These are phyloP conservation scores for Peronospora belbahrii DNA, from an alignment of 352 stramenopile species.

Conservation along the genomic window DNA sequence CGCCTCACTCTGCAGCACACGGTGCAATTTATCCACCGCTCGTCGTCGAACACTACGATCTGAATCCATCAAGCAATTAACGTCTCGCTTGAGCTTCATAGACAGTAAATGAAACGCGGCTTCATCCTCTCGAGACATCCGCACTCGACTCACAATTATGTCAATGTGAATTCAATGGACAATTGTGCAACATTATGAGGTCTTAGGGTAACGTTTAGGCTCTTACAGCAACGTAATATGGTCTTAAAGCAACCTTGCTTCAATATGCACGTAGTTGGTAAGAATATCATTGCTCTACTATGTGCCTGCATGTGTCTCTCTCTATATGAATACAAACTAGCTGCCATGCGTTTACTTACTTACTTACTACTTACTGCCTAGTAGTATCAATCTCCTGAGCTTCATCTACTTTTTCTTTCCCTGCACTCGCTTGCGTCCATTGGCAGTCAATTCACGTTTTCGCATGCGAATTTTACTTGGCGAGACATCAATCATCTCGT, in stretches of 20 bases:
- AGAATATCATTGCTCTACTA: no score
- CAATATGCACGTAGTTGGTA: neutral
- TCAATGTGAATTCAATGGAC: no score
- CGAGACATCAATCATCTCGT: slow-evolving; percentile 98
- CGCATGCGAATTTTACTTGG: slow-evolving; percentile 90
- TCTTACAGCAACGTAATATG: neutral
- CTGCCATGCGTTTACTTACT: no score
- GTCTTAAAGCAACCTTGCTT: neutral
- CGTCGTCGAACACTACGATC: slow-evolving; percentile 64
- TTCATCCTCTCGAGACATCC: slow-evolving; percentile 39
- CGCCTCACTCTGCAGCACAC: slow-evolving; percentile 39
- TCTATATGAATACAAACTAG: slow-evolving; percentile 38
- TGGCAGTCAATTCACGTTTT: slow-evolving; percentile 63
- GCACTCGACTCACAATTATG: neutral
- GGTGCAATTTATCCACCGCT: slow-evolving; percentile 64
- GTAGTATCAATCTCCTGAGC: neutral
- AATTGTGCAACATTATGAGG: slow-evolving; percentile 2
- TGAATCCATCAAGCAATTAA: slow-evolving; percentile 72
- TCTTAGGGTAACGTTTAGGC: no score
- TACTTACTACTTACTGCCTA: no score
- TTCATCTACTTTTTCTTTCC: slow-evolving; percentile 49
- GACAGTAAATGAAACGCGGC: slow-evolving; percentile 45
- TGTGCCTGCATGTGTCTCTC: no score
- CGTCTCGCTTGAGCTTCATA: slow-evolving; percentile 79
- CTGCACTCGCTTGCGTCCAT: slow-evolving; percentile 43